These are phyloP conservation scores for Pelargonium australe DNA, from an alignment of 441 rosid genomes.

Conservation along the genomic window DNA sequence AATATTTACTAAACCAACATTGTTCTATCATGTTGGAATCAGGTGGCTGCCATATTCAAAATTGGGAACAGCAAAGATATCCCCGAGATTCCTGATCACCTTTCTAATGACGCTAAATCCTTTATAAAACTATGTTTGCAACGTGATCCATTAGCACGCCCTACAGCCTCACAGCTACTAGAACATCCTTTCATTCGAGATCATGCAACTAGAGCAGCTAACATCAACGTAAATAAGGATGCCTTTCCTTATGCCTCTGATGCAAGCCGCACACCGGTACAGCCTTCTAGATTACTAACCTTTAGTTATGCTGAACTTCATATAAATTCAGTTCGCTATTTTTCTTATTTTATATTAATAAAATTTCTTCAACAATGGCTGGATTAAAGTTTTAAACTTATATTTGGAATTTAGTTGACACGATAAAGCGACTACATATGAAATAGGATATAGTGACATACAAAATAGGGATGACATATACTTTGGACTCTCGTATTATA, in stretches of 20 bases:
- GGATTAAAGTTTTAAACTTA: too few relatives aligned
- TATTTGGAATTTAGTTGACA: too few relatives aligned
- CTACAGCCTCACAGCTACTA: slow-evolving; percentile 59
- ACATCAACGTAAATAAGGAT: slow-evolving; percentile 43
- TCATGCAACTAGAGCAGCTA: slow-evolving; percentile 43
- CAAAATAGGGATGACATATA: too few relatives aligned
- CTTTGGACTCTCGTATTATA: too few relatives aligned
- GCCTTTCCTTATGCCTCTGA: slow-evolving; percentile 48
- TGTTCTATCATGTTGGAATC: slow-evolving; percentile 27
- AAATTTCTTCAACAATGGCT: too few relatives aligned
- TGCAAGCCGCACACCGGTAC: slow-evolving; percentile 71
- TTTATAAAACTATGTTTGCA: slow-evolving; percentile 77
- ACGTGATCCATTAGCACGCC: slow-evolving; percentile 76
- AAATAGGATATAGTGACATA: too few relatives aligned
- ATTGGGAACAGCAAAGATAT: slow-evolving; percentile 90
- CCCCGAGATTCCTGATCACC: slow-evolving; percentile 81
- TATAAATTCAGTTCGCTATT: neutral
- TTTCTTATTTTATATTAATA: neutral
- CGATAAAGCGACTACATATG: too few relatives aligned
- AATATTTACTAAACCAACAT: neutral
- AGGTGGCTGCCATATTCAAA: slow-evolving; percentile 98
- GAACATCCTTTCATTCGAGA: slow-evolving; percentile 74
- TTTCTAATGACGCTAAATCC: slow-evolving; percentile 73
- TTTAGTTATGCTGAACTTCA: neutral
- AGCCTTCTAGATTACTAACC: slow-evolving; percentile 8